Evolutionary conservation across 768 basidiomycete species (phyloP), one percentile per base, ranked within the genome.

Genomic region (Lactifluus hygrophoroides): DNA sequence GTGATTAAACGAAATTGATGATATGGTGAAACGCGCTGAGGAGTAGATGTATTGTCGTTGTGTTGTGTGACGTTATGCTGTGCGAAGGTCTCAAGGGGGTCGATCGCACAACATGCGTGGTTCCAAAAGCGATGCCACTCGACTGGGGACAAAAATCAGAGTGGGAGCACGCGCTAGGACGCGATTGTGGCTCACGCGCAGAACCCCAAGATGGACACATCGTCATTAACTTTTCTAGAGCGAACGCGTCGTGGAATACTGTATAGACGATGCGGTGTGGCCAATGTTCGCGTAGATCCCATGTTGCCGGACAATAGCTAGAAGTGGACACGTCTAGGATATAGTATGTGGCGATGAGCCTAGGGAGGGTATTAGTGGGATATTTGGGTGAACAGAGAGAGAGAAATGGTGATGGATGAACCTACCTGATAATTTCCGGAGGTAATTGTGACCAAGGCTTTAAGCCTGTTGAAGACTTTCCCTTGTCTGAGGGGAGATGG

Each of bases 61-160:
- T 54, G 71, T 67, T 66, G 75, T 38, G 80, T 57, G 64, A 80
- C 67, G 48, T 77, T 74, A 63, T 79, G 75, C 21, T 79, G 76
- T 4, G 74, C 75, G 21, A 83, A 75, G 42, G 70, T 63, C 66
- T 86, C 85, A 43, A 76, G 71, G 6, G 85, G 85, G 72, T 89
- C 86, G 61, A 88, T 72, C 30, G 80, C 68, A 3, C 77, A 67
- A 56, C 80, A 76, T 1, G 83, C 85, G 58, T 85, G 82, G 60
- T 76, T 75, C 86, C 86, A 89, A 67, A 86, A 88, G 17, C 77
- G 69, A 72, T 88, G 86, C 8, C 76, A 74, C 73, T 86, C 81
- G 56, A 89, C 86, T 88, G 5, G 62, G 34, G 56, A 54, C 57
- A 54, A 61, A 34, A 38, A 58, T 54, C 53, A 56, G 55, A 45